Conservation (phyloP, 163 green algal genomes). For the Smithsoniella earleae region DNA sequence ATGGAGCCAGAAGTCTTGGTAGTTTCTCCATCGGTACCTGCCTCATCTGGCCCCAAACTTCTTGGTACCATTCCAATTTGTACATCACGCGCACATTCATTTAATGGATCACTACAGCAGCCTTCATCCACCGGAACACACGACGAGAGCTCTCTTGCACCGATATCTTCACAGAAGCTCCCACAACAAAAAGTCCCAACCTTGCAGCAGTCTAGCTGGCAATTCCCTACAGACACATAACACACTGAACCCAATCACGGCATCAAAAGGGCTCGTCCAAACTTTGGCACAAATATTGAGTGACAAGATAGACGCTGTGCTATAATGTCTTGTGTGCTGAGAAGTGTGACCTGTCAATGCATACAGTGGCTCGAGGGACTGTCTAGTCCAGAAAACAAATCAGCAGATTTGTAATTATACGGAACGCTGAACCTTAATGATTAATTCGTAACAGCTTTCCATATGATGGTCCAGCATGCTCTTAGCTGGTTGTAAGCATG, state of each 20-base stretch:
- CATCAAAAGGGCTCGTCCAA: not conserved
- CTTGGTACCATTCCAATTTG: not conserved
- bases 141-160: not conserved
- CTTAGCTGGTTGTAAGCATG: not conserved
- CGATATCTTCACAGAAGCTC: not conserved
- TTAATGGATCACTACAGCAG: not conserved
- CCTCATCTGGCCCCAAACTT: not conserved
- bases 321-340: not conserved
- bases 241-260: not conserved
- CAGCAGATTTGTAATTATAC: not conserved
- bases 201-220: not conserved
- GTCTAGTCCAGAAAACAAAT: not conserved
- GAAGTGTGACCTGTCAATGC: too few species aligned
- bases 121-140: not conserved
- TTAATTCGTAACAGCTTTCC: not conserved
- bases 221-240: not conserved
- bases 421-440: not conserved
- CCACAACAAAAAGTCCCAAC: not conserved
- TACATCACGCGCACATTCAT: not conserved
- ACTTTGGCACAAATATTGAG: not conserved
- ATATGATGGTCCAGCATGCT: not conserved
- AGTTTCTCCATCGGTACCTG: not conserved
- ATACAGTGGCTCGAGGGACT: not conserved
- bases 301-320: not conserved
- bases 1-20: not conserved